Base-by-base conservation (phyloP, 805 yeast species). In the Candida lessepsii region DNA sequence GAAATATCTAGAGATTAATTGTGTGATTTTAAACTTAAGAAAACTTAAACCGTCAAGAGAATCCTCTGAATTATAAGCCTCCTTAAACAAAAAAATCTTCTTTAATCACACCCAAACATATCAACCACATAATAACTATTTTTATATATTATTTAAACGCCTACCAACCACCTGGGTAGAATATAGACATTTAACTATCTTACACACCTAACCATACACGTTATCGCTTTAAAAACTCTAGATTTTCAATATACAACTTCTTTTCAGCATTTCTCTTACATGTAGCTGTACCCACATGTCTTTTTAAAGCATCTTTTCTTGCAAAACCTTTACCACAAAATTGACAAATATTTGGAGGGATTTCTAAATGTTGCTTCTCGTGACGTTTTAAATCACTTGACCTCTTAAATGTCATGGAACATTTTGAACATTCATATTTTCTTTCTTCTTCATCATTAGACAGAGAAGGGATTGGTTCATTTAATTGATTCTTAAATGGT, bases 291-390 rank as follows among this genome's bases (percentile, higher is more conserved):
- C 83, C 83, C 40, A 70, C 68, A 58, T 85, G 95, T 49, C 95
- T 68, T 56, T 84, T 85, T 50, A 85, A 65, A 0, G 93, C 93
- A 61, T 85, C 95, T 52, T 83, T 83, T 35, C 95, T 65, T 2
- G 93, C 91, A 70, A 85, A 85, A 0, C 93, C 90, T 54, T 85
- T 85, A 26, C 86, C 87, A 64, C 95, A 85, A 13, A 70, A 62
- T 5, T 81, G 78, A 60, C 95, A 85, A 34, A 83, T 78, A 53
- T 86, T 82, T 1, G 91, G 90, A 7, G 86, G 76, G 2, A 82
- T 77, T 17, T 80, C 71, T 34, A 82, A 61, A 60, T 85, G 95
- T 30, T 83, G 86, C 53, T 84, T 80, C 51, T 81, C 86, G 54
- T 84, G 93, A 41, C 91, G 70, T 55, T 81, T 80, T 49, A 83